These are phyloP conservation scores for Termitomyces sp. DNA, from an alignment of 768 basidiomycete genomes.

Conservation along the genomic window DNA sequence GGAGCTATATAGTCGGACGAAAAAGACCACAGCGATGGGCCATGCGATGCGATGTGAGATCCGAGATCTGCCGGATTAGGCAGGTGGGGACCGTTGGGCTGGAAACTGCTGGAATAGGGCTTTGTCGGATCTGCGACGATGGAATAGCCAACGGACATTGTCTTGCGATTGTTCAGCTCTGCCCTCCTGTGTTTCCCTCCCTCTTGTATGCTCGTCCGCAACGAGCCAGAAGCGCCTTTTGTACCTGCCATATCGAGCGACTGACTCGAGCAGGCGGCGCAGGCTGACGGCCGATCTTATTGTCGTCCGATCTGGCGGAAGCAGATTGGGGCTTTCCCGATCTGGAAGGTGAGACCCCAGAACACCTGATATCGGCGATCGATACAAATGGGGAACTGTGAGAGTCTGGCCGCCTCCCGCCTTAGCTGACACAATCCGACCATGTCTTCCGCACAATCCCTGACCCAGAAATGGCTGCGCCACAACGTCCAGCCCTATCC, in stretches of 20 bases:
- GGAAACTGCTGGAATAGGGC: slow-evolving; percentile 34
- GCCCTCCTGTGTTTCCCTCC: background rate
- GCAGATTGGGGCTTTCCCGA: slow-evolving; percentile 15
- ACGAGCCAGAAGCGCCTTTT: slow-evolving; percentile 19
- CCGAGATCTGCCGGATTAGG: slow-evolving; percentile 47
- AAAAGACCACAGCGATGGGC: slow-evolving; percentile 19
- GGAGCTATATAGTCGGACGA: slow-evolving; percentile 23
- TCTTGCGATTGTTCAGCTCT: background rate
- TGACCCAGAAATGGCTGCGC: slow-evolving; percentile 63
- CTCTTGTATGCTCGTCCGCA: background rate
- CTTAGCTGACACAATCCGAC: slow-evolving; percentile 1
- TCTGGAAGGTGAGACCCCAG: slow-evolving; percentile 21
- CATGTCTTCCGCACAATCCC: slow-evolving; percentile 24
- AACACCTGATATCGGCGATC: slow-evolving; percentile 7
- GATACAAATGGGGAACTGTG: slow-evolving; percentile 11
- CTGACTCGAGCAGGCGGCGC: background rate
- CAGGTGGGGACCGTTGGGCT: slow-evolving; percentile 41
- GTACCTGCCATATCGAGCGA: slow-evolving; percentile 24
- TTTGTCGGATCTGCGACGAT: slow-evolving; percentile 20
- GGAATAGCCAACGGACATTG: background rate
- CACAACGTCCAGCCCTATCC: slow-evolving; percentile 59
- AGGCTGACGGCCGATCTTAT: slow-evolving; percentile 17
- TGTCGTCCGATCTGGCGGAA: slow-evolving; percentile 16
- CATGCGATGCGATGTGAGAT: slow-evolving; percentile 33
- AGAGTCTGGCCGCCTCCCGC: slow-evolving; percentile 1